Percentiles rank a stretch among this genome's conserved stretches.
Conservation (phyloP, 352 stramenopile species). For the Thraustotheca clavata region DNA sequence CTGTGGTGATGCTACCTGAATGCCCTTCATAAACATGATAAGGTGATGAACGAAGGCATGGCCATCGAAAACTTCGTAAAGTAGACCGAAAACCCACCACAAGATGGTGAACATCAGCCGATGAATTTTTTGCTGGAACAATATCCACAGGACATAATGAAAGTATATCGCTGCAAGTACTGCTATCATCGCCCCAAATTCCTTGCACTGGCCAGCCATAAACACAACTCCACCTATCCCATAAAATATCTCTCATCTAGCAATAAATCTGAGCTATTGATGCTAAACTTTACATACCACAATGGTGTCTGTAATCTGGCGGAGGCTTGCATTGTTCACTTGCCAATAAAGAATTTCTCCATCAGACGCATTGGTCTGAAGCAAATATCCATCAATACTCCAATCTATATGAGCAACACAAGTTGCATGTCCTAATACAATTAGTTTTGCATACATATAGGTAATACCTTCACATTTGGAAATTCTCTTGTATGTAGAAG, state of each 20-base stretch:
- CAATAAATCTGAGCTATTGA: not conserved
- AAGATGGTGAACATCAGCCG: not conserved
- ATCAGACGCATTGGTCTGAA: slow-evolving; percentile 73
- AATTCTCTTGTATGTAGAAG: slow-evolving; percentile 44
- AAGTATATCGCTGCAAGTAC: slow-evolving; percentile 43
- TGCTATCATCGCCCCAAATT: slow-evolving; percentile 46
- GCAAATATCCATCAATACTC: slow-evolving; percentile 58
- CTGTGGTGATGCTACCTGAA: slow-evolving; percentile 34
- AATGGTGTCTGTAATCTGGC: slow-evolving; percentile 58
- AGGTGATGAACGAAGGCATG: slow-evolving; percentile 32
- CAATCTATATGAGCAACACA: slow-evolving; percentile 82
- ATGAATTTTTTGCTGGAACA: too few relatives aligned
- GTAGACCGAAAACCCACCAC: slow-evolving; percentile 26
- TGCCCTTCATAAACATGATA: slow-evolving; percentile 40
- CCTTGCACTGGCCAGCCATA: slow-evolving; percentile 58
- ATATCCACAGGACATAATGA: slow-evolving; percentile 25
- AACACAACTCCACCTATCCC: slow-evolving; percentile 56
- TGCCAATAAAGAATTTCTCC: slow-evolving; percentile 57
- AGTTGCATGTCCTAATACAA: slow-evolving; percentile 56
- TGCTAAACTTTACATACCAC: slow-evolving; percentile 21
- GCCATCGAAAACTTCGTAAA: slow-evolving; percentile 48
- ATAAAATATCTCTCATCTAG: slow-evolving; percentile 37
- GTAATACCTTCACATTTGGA: slow-evolving; percentile 40
- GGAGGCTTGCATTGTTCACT: slow-evolving; percentile 29
- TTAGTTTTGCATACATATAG: not conserved